These are phyloP conservation scores for Ensete ventricosum DNA, from an alignment of 176 grass and related monocot species.

Conservation along the genomic window DNA sequence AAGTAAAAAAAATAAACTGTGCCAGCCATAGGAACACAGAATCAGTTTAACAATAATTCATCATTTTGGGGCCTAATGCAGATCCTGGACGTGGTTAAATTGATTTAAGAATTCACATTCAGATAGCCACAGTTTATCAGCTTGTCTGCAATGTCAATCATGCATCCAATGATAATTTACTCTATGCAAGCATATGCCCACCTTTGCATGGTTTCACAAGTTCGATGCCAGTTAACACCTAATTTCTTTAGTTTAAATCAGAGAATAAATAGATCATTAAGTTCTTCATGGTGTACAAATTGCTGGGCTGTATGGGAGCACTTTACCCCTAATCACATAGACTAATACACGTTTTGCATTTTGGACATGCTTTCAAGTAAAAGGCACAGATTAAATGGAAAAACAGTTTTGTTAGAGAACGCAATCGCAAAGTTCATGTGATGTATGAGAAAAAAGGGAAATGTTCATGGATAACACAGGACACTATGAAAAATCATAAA, in stretches of 20 bases:
- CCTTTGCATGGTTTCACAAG: neutral
- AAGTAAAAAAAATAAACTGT: neutral
- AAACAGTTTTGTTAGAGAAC: too few relatives aligned
- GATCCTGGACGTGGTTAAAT: neutral
- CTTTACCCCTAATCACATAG: too few relatives aligned
- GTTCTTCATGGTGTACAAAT: neutral
- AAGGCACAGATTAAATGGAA: too few relatives aligned
- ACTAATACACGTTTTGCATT: too few relatives aligned
- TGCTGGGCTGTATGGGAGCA: neutral
- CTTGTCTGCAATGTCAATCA: too few relatives aligned
- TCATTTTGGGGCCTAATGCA: neutral
- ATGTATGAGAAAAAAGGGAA: neutral
- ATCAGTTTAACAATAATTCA: neutral
- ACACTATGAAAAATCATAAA: neutral
- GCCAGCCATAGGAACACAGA: neutral
- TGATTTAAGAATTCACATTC: too few relatives aligned
- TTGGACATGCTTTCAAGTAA: too few relatives aligned
- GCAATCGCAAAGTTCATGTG: neutral
- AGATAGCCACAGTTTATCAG: too few relatives aligned
- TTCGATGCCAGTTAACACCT: neutral
- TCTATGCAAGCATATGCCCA: neutral
- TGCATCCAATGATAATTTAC: too few relatives aligned
- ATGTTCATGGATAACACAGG: neutral
- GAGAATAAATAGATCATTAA: neutral
- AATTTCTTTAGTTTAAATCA: neutral